Percentiles rank a stretch among this genome's conserved stretches.
Conservation (phyloP, 805 yeast species). For the Saturnispora dispora region DNA sequence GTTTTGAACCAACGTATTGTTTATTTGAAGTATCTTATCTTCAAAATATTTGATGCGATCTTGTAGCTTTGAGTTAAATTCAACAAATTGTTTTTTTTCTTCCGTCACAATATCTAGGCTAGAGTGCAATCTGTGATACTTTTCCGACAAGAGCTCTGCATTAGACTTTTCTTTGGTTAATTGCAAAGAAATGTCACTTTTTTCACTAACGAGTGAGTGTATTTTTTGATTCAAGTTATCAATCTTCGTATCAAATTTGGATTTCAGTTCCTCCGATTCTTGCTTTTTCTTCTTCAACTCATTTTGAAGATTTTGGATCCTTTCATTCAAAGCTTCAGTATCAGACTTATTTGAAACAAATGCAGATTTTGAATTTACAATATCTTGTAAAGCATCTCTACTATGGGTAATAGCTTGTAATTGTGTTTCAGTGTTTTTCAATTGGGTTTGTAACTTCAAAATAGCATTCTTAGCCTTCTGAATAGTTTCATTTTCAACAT, state of each 20-base stretch:
- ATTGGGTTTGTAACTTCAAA: constrained; percentile 48
- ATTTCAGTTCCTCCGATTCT: constrained; percentile 32
- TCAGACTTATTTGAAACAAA: constrained; percentile 11
- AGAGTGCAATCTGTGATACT: constrained; percentile 34
- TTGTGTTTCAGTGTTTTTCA: constrained; percentile 42
- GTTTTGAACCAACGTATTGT: constrained; percentile 47
- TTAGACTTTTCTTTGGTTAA: constrained; percentile 49
- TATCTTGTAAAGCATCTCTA: constrained; percentile 49
- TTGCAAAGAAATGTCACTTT: constrained; percentile 39
- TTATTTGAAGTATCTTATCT: constrained; percentile 34
- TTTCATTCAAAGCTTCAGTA: constrained; percentile 16
- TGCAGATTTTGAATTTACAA: constrained; percentile 27
- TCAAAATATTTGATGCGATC: constrained; percentile 39
- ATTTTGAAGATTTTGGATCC: constrained; percentile 21
- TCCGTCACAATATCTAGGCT: constrained; percentile 31
- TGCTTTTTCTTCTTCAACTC: constrained; percentile 27
- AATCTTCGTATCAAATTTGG: constrained; percentile 36
- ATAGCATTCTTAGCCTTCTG: constrained; percentile 56
- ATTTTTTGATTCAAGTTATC: constrained; percentile 42
- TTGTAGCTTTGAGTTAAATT: constrained; percentile 33
- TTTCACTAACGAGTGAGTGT: constrained; percentile 30
- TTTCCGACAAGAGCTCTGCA: constrained; percentile 43
- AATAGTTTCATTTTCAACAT: constrained; percentile 21
- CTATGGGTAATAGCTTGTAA: constrained; percentile 51
- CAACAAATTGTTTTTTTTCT: constrained; percentile 39